These are phyloP conservation scores for Yamagishiella unicocca DNA, from an alignment of 139 green algal species.

Conservation along the genomic window DNA sequence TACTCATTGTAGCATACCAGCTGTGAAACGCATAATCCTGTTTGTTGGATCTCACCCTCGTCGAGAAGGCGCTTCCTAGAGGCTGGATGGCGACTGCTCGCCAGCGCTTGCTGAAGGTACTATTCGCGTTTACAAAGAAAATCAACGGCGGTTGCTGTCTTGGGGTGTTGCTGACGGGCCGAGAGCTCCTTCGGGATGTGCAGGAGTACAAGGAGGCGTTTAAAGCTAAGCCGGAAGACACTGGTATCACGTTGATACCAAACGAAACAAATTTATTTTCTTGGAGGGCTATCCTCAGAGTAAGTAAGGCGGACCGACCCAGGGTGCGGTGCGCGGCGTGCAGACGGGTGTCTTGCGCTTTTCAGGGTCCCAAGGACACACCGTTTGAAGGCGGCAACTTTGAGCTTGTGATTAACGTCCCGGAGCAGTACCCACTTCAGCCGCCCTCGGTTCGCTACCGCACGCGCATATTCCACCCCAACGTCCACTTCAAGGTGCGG, in stretches of 20 bases:
- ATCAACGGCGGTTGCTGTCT: too few species aligned
- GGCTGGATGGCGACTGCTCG: slow-evolving; percentile 67
- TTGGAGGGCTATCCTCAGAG: slow-evolving; percentile 80
- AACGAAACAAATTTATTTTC: slow-evolving; percentile 83
- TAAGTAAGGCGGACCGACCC: slow-evolving; percentile 6
- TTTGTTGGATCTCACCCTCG: too few species aligned
- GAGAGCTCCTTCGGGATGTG: too few species aligned
- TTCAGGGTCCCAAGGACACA: slow-evolving; percentile 87
- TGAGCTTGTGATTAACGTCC: slow-evolving; percentile 86
- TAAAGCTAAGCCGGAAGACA: slow-evolving; percentile 54
- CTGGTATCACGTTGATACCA: slow-evolving; percentile 79
- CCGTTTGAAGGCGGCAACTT: slow-evolving; percentile 91
- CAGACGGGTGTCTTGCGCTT: neutral
- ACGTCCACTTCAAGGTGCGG: slow-evolving; percentile 93
- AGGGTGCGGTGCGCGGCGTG: neutral
- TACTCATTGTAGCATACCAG: too few species aligned
- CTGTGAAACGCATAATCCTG: too few species aligned
- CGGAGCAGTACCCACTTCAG: slow-evolving; percentile 92
- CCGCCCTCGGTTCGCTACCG: slow-evolving; percentile 81
- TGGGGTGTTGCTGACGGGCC: too few species aligned
- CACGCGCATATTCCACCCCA: slow-evolving; percentile 97
- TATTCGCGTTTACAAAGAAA: neutral
- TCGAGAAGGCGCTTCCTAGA: too few species aligned
- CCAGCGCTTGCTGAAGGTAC: slow-evolving; percentile 68
- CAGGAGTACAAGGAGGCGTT: slow-evolving; percentile 83